Conservation (phyloP, 1,284 basidiomycete species). For the Peniophora sp. region DNA sequence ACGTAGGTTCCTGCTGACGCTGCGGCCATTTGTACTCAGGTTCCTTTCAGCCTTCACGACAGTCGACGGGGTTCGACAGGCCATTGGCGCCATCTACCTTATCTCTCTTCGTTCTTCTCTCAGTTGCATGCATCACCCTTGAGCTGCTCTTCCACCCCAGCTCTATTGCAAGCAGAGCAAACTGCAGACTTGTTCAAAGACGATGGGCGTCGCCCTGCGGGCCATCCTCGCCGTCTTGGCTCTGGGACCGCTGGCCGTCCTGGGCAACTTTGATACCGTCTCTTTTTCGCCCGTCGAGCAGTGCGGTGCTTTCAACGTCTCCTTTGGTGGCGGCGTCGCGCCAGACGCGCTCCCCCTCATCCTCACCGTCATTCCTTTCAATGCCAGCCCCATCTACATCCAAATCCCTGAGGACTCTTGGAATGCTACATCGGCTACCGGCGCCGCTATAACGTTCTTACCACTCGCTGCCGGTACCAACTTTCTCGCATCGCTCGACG, state of each 20-base stretch:
- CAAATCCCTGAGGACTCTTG: conserved; percentile 29
- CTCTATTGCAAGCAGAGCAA: too few relatives aligned
- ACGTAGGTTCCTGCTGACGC: too few relatives aligned
- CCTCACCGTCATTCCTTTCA: conserved; percentile 48
- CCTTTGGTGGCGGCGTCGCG: conserved; percentile 31
- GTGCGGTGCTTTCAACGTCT: conserved; percentile 43
- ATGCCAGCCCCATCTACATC: conserved; percentile 39
- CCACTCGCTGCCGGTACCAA: conserved; percentile 39
- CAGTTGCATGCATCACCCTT: conserved; percentile 1
- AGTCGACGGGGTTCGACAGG: background rate
- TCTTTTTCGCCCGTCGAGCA: conserved; percentile 43
- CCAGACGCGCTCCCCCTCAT: conserved; percentile 32
- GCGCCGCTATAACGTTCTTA: conserved; percentile 40
- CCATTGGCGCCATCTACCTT: conserved; percentile 1
- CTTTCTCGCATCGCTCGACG: conserved; percentile 51
- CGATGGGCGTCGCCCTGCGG: conserved; percentile 25
- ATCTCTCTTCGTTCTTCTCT: conserved; percentile 3
- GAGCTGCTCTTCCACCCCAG: background rate
- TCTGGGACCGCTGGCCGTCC: conserved; percentile 39
- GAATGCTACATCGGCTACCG: conserved; percentile 30
- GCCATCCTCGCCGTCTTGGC: conserved; percentile 30
- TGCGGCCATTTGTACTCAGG: background rate
- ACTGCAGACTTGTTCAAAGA: conserved; percentile 7
- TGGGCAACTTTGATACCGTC: conserved; percentile 32
- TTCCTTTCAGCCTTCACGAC: background rate